These are phyloP conservation scores for Keithomyces neogunnii DNA, from an alignment of 2,329 filamentous ascomycete genomes.

Conservation along the genomic window DNA sequence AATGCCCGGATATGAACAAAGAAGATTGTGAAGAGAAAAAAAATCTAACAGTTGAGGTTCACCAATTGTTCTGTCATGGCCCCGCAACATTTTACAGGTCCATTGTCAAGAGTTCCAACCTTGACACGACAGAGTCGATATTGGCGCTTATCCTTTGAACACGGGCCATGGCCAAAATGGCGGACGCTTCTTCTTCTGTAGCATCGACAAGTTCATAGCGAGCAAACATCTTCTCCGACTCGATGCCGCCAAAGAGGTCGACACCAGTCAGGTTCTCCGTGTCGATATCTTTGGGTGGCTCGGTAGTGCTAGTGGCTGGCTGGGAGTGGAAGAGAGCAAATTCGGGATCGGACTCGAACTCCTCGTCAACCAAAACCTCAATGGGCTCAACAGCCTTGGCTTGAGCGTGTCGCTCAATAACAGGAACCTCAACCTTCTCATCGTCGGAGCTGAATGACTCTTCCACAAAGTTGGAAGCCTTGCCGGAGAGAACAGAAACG, in stretches of 20 bases:
- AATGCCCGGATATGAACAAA: constrained; percentile 5
- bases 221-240: constrained; percentile 54
- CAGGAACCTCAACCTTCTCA: constrained; percentile 48
- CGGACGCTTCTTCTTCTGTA: constrained; percentile 37
- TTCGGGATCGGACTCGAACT: constrained; percentile 54
- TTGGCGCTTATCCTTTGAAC: constrained; percentile 39
- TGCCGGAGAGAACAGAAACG: constrained; percentile 59
- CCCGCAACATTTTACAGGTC: constrained; percentile 17
- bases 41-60: background rate
- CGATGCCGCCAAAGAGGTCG: constrained; percentile 44
- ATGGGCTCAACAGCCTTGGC: constrained; percentile 21
- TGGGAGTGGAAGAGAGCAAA: constrained; percentile 52
- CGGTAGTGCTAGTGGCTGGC: constrained; percentile 11
- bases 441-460: constrained; percentile 34
- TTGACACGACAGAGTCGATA: constrained; percentile 25
- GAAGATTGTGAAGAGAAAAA: background rate
- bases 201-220: constrained; percentile 57
- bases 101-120: constrained; percentile 28
- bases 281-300: constrained; percentile 30
- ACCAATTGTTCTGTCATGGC: background rate
- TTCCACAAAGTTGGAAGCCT: constrained; percentile 49
- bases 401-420: constrained; percentile 40
- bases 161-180: constrained; percentile 37
- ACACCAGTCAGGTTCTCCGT: constrained; percentile 30
- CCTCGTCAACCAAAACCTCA: constrained; percentile 33